Conservation (phyloP, 2,329 filamentous ascomycete genomes). For the Arthroderma sp. region DNA sequence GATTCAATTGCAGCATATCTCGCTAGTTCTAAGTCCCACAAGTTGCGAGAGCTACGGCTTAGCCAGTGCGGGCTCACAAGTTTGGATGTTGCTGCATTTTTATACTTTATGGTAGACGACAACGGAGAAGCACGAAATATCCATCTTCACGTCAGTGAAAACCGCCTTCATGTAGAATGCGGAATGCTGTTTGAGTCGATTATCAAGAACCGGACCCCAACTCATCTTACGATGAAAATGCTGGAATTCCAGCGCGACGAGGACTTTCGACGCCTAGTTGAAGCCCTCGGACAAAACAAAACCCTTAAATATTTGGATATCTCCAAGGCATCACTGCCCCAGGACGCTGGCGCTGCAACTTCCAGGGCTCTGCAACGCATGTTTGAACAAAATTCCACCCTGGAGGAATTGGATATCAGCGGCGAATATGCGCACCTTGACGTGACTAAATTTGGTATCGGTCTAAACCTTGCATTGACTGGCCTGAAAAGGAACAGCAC, state of each 20-base stretch:
- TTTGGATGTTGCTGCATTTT: constrained; percentile 49
- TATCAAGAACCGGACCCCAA: constrained; percentile 43
- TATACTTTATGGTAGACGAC: constrained; percentile 47
- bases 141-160: constrained; percentile 54
- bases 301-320: constrained; percentile 54
- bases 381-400: constrained; percentile 53
- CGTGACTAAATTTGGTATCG: constrained; percentile 54
- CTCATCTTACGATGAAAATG: constrained; percentile 52
- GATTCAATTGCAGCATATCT: constrained; percentile 55
- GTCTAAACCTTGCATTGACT: constrained; percentile 51
- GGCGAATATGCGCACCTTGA: constrained; percentile 61
- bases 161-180: constrained; percentile 35
- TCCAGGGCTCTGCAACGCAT: constrained; percentile 50
- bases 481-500: constrained; percentile 52
- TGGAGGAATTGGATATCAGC: constrained; percentile 56
- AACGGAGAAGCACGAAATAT: constrained; percentile 42
- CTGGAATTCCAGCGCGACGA: constrained; percentile 55
- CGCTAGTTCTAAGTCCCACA: constrained; percentile 45
- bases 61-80: constrained; percentile 56
- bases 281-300: constrained; percentile 49
- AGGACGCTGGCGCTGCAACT: constrained; percentile 54
- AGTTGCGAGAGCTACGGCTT: constrained; percentile 48
- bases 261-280: constrained; percentile 49
- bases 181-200: constrained; percentile 32
- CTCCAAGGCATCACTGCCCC: constrained; percentile 55